phyloP scores from a whole-genome alignment of 495 filamentous ascomycete species.

The Diplogelasinospora grovesii region DNA sequence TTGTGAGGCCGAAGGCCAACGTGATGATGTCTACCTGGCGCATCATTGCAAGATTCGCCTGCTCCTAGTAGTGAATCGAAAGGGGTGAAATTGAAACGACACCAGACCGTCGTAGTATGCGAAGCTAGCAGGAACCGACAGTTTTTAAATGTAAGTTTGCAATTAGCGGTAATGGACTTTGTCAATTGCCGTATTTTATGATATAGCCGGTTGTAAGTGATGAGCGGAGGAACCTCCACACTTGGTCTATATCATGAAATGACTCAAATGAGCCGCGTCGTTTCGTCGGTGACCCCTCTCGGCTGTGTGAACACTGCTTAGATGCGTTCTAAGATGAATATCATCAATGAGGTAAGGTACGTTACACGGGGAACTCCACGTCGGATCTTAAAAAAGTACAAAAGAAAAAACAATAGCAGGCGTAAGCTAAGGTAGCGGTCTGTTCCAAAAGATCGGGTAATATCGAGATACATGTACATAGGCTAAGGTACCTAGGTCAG shows the following conservation, averaged over 20 bases:
- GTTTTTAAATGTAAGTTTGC: neutral
- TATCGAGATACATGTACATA: too few species aligned
- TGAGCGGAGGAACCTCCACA: conserved; percentile 1
- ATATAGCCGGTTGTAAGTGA: neutral
- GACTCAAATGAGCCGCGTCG: neutral
- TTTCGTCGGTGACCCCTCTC: neutral
- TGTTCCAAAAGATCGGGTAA: too few species aligned
- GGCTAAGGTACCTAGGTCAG: too few species aligned
- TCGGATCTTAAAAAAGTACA: too few species aligned
- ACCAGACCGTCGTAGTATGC: neutral
- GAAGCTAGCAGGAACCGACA: neutral
- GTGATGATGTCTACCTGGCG: neutral
- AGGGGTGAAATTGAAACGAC: neutral
- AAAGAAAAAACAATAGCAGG: too few species aligned
- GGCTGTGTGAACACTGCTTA: too few species aligned
- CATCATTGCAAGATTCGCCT: neutral
- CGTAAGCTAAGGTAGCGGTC: too few species aligned
- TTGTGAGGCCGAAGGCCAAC: conserved; percentile 1
- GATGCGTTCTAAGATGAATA: too few species aligned
- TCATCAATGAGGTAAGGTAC: too few species aligned
- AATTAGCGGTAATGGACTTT: neutral
- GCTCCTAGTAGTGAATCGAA: neutral
- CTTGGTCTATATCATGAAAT: neutral
- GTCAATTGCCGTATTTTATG: conserved; percentile 1
- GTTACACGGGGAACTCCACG: too few species aligned